Base-by-base conservation (phyloP, 2,329 filamentous ascomycete species). In the Dothidotthia symphoricarpi region DNA sequence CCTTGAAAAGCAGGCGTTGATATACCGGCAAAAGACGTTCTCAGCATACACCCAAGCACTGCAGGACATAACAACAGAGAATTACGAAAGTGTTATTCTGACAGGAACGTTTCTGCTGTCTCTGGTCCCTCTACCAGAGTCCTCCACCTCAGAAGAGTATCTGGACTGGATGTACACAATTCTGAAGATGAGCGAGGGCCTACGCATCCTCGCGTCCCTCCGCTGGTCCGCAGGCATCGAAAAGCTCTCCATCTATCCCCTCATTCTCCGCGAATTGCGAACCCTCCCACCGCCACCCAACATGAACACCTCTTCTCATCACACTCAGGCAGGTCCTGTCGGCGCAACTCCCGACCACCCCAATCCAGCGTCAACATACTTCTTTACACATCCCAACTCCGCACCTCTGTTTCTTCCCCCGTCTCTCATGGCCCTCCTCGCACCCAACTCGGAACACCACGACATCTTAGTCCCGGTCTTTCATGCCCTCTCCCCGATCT, bases 171-270 rank as follows among this genome's bases (percentile, higher is more conserved):
- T 62, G 26, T 37, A 46, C 26, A 39, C 45, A 1, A 41, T 59
- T 11, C 39, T 65, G 13, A 47, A 53, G 33, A 55, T 64, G 47
- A 59, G 52, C 28, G 60, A 65, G 29, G 61, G 61, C 7, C 45
- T 64, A 1, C 53, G 59, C 4, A 43, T 64, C 24, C 46, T 65
- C 2, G 61, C 58, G 2, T 45, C 46, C 1, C 43, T 63, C 11
- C 57, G 55, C 36, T 65, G 60, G 60, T 43, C 43, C 3, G 42
- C 46, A 3, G 61, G 60, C 2, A 62, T 65, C 17, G 60, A 64
- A 29, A 58, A 57, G n/a, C 47, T 65, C 2, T 44, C 55, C 13
- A 34, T 61, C 2, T 63, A 52, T 34, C 60, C 60, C 2, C 24
- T 64, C 2, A 48, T 65, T 14, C 41, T 45, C n/a, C 43, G 59